Evolutionary conservation across 495 filamentous ascomycete genomes (phyloP).

Genomic region (Podospora conica): DNA sequence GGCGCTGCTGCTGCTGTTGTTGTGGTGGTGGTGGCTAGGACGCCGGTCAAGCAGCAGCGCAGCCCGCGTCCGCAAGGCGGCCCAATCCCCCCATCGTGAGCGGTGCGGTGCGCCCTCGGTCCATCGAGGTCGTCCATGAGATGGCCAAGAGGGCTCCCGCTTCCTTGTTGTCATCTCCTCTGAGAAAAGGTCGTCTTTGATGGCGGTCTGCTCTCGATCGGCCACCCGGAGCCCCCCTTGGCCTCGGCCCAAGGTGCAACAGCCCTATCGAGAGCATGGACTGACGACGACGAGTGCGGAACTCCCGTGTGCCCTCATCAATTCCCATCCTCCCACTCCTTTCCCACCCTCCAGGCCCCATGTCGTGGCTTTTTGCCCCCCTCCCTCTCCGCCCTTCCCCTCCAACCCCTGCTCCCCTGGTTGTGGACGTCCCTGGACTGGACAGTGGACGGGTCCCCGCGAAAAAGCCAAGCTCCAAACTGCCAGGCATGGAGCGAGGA

Average conservation of each 20-base stretch:
- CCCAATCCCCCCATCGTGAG: neutral
- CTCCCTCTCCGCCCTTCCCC: neutral
- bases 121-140: neutral
- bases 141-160: neutral
- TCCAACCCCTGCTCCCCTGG: neutral
- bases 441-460: neutral
- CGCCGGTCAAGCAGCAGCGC: constrained; percentile 5
- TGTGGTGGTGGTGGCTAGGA: constrained; percentile 29
- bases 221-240: no score
- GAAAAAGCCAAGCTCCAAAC: neutral
- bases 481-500: no score
- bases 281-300: neutral
- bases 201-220: neutral
- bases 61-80: constrained; percentile 3
- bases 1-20: constrained; percentile 26
- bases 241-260: constrained; percentile 1
- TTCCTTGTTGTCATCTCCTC: neutral
- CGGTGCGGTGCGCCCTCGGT: constrained; percentile 11
- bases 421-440: neutral
- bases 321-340: neutral
- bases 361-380: neutral
- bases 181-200: neutral
- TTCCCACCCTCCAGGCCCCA: neutral
- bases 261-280: constrained; percentile 12
- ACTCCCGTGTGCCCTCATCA: neutral